Evolutionary conservation across 352 stramenopile genomes (phyloP).

Genomic region (Blastocystis sp.): DNA sequence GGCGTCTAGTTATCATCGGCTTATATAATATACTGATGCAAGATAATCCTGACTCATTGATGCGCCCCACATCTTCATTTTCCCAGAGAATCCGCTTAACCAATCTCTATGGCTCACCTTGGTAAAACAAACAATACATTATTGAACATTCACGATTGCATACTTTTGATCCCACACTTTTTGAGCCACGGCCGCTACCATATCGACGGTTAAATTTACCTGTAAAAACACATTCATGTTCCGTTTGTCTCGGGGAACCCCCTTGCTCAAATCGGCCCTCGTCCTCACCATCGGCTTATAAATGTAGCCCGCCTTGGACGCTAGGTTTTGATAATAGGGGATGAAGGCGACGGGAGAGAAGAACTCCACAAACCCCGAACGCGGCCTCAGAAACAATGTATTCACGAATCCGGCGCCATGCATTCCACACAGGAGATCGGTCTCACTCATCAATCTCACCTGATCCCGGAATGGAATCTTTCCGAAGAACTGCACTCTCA

Average conservation of each 20-base stretch:
- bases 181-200: background rate
- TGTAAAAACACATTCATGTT: conserved; percentile 19
- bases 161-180: conserved; percentile 12
- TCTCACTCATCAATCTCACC: background rate
- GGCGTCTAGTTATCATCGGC: background rate
- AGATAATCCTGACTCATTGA: background rate
- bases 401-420: conserved; percentile 21
- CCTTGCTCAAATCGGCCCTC: background rate
- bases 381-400: conserved; percentile 33
- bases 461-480: background rate
- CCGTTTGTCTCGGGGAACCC: background rate
- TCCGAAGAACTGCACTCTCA: background rate
- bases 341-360: background rate
- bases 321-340: conserved; percentile 10
- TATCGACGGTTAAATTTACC: background rate
- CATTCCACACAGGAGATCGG: background rate
- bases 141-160: background rate
- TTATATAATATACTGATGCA: background rate
- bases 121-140: background rate
- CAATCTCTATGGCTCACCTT: background rate
- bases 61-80: background rate
- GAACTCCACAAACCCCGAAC: conserved; percentile 26
- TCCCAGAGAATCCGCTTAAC: conserved; percentile 15
- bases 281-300: background rate
- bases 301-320: background rate